Evolutionary conservation across 192 early-diverging fungal genomes (phyloP).

Genomic region (Gigaspora rosea): DNA sequence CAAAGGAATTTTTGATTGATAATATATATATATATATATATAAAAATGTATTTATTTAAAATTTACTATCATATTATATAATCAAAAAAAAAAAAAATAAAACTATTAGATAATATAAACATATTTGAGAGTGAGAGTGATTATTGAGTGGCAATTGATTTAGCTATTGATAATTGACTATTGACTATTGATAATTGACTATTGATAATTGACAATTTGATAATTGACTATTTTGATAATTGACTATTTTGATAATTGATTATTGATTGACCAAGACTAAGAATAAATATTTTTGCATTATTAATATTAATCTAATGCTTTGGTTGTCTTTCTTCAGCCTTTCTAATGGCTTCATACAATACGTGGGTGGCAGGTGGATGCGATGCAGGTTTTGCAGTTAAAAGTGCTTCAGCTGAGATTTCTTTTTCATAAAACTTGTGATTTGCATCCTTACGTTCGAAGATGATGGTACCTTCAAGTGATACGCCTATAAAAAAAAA

Average conservation of each 20-base stretch:
- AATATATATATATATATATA: too few relatives aligned
- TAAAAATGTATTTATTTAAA: too few relatives aligned
- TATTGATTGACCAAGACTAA: too few relatives aligned
- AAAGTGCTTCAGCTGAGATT: slow-evolving; percentile 76
- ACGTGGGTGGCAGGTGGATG: background rate
- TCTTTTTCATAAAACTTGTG: slow-evolving; percentile 71
- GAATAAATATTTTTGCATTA: background rate
- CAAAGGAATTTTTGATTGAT: too few relatives aligned
- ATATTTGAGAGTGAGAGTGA: too few relatives aligned
- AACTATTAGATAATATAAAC: too few relatives aligned
- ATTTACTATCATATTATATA: too few relatives aligned
- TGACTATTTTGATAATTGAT: background rate
- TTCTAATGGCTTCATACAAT: slow-evolving; percentile 2
- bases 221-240: too few relatives aligned
- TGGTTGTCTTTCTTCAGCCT: background rate
- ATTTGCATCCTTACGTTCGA: slow-evolving; percentile 87
- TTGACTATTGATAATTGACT: background rate
- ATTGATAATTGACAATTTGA: too few relatives aligned
- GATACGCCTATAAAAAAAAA: slow-evolving; percentile 88
- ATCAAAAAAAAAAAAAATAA: too few relatives aligned
- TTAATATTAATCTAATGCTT: background rate
- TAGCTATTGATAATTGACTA: background rate
- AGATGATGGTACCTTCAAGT: slow-evolving; percentile 77
- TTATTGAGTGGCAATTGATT: too few relatives aligned
- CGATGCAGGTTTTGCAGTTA: slow-evolving; percentile 31